Percentiles rank a stretch among this genome's conserved stretches.
Evolutionary conservation across 768 basidiomycete genomes (phyloP).

Genomic region (Tricholoma bakamatsutake): DNA sequence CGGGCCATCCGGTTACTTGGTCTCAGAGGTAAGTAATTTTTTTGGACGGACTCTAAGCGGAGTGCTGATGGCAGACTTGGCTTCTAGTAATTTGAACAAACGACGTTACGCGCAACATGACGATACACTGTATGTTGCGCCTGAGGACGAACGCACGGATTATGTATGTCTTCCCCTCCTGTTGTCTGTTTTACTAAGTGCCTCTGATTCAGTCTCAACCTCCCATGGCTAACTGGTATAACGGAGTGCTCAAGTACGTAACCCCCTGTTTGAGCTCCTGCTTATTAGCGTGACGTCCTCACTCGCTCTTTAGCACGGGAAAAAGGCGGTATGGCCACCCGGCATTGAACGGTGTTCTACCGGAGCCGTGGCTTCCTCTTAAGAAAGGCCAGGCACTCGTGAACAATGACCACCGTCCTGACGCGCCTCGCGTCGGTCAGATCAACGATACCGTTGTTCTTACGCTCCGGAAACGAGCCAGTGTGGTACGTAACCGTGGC

Average conservation of each 20-base stretch:
- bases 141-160: conserved; percentile 88
- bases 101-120: conserved; percentile 90
- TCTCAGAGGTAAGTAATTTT: conserved; percentile 66
- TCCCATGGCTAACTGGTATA: conserved; percentile 94
- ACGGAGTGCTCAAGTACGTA: conserved; percentile 82
- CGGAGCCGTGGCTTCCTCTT: conserved; percentile 90
- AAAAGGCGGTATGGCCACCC: conserved; percentile 94
- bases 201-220: conserved; percentile 72
- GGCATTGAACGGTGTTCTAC: conserved; percentile 87
- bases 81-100: conserved; percentile 68
- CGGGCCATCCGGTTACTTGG: conserved; percentile 83
- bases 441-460: conserved; percentile 72
- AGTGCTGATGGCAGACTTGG: not conserved
- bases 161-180: conserved; percentile 45
- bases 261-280: not conserved
- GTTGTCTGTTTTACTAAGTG: conserved; percentile 2
- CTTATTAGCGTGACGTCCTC: conserved; percentile 3
- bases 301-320: conserved; percentile 58
- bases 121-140: conserved; percentile 91
- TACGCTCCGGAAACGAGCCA: conserved; percentile 71
- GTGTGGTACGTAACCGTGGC: conserved; percentile 34
- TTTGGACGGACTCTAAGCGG: not conserved
- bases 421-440: conserved; percentile 29
- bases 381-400: conserved; percentile 76
- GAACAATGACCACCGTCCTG: conserved; percentile 42